Conservation (phyloP, 371 early-diverging fungal species). For the Syncephalastrum sp. region DNA sequence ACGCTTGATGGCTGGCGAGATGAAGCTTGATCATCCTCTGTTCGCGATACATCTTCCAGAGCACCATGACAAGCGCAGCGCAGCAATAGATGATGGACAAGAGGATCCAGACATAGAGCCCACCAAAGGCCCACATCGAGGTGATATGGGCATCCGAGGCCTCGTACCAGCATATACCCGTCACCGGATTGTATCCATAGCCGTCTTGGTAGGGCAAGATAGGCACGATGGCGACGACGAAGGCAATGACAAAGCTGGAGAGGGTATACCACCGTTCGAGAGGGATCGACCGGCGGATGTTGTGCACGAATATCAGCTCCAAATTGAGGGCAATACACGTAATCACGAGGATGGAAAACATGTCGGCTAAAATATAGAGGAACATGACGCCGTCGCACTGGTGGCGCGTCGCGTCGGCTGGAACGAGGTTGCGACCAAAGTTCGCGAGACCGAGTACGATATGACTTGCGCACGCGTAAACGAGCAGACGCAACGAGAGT, state of each 20-base stretch:
- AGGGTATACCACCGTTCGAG: slow-evolving; percentile 11
- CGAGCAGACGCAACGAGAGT: slow-evolving; percentile 15
- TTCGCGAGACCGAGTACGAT: slow-evolving; percentile 8
- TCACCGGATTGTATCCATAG: slow-evolving; percentile 4
- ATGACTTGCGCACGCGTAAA: slow-evolving; percentile 10
- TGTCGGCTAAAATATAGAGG: slow-evolving; percentile 14
- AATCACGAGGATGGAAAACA: slow-evolving; percentile 7
- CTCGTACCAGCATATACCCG: slow-evolving; percentile 14
- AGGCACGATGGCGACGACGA: slow-evolving; percentile 11
- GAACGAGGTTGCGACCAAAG: neutral
- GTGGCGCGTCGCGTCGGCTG: too few species aligned
- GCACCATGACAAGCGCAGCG: slow-evolving; percentile 10
- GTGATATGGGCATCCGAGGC: neutral
- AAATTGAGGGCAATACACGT: slow-evolving; percentile 20
- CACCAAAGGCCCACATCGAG: slow-evolving; percentile 8
- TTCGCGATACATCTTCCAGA: slow-evolving; percentile 11
- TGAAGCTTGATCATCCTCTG: slow-evolving; percentile 12
- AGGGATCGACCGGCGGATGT: neutral
- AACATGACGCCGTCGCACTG: slow-evolving; percentile 16
- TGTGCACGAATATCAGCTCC: slow-evolving; percentile 12
- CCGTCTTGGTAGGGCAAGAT: slow-evolving; percentile 2
- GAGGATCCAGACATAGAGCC: slow-evolving; percentile 16
- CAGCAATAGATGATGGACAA: slow-evolving; percentile 7
- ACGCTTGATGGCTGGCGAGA: neutral
- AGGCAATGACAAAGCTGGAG: neutral